Base-by-base conservation (phyloP, 371 early-diverging fungal species). In the Coemansia sp. region DNA sequence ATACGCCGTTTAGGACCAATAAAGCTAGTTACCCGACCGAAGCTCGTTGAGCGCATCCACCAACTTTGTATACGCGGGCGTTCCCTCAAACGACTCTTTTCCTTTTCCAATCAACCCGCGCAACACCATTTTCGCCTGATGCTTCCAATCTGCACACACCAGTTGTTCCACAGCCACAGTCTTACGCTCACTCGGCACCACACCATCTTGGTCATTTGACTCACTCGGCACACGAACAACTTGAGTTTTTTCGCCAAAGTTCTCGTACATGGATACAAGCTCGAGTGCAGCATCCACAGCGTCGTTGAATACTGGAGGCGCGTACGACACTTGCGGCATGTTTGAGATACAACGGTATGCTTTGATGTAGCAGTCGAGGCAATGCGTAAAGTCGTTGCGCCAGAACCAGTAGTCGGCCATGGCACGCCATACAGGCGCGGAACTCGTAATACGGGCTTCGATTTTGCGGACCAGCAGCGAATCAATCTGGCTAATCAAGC, bases 81-180 rank as follows among this genome's bases (percentile, higher is more conserved):
- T 86, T 16, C 84, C 89, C 53, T 90, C 92, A 78, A 87, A 93
- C 4, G 83, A 71, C 59, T 84, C 87, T 74, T 87, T 88, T 27
- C 89, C 89, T 67, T 90, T 87, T 34, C 92, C 90, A 76, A 94
- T 85, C 62, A 96, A 75, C 21, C 92, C 87, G 63, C 90, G 90
- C 65, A 95, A 75, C 39, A 91, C 84, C 78, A 86, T 86, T 69
- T 88, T 87, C 10, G 91, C 82, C 71, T 95, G 94, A 67, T 92
- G 93, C 59, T 82, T 83, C 95, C 95, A 97, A 70, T 95, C 95
- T 34, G 85, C 84, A 69, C 91, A 90, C 21, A 92, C 90, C 5
- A 81, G 59, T 54, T 79, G 72, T 26, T 65, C 65, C 5, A 67
- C 63, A 5, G 75, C 71, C 1, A 68, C 68, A 2, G 65, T 29